Conservation (phyloP, 192 early-diverging fungal species). For the Coemansia sp. region DNA sequence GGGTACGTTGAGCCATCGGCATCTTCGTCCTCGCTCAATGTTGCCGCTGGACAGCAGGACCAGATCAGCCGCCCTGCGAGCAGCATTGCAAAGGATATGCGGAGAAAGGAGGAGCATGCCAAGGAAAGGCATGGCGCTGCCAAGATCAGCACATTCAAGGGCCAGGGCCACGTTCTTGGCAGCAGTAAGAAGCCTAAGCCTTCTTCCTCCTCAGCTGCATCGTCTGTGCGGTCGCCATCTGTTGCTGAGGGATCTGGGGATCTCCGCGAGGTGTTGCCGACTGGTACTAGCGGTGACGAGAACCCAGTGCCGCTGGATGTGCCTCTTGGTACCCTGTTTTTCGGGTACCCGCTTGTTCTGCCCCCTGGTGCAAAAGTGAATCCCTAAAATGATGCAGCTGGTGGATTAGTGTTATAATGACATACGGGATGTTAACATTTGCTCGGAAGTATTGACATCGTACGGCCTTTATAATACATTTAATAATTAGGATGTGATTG, state of each 20-base stretch:
- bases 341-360: slow-evolving; percentile 82
- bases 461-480: too few relatives aligned
- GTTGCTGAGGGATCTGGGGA: too few relatives aligned
- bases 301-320: slow-evolving; percentile 72
- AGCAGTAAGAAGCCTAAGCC: neutral
- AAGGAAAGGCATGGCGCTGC: slow-evolving; percentile 24
- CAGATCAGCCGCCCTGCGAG: slow-evolving; percentile 35
- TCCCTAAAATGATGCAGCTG: neutral
- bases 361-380: slow-evolving; percentile 40
- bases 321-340: slow-evolving; percentile 85
- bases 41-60: slow-evolving; percentile 4
- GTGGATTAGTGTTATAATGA: too few relatives aligned
- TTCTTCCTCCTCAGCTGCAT: neutral
- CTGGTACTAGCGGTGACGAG: too few relatives aligned
- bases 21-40: slow-evolving; percentile 6
- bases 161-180: slow-evolving; percentile 4
- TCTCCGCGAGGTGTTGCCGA: too few relatives aligned
- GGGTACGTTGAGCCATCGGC: slow-evolving; percentile 88
- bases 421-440: too few relatives aligned
- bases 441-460: too few relatives aligned
- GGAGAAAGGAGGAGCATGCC: slow-evolving; percentile 26
- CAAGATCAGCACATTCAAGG: slow-evolving; percentile 24
- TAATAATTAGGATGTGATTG: too few relatives aligned
- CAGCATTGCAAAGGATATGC: slow-evolving; percentile 46
- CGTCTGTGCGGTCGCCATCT: neutral